These are phyloP conservation scores for Podaxis sp. DNA, from an alignment of 768 basidiomycete species.

Conservation along the genomic window DNA sequence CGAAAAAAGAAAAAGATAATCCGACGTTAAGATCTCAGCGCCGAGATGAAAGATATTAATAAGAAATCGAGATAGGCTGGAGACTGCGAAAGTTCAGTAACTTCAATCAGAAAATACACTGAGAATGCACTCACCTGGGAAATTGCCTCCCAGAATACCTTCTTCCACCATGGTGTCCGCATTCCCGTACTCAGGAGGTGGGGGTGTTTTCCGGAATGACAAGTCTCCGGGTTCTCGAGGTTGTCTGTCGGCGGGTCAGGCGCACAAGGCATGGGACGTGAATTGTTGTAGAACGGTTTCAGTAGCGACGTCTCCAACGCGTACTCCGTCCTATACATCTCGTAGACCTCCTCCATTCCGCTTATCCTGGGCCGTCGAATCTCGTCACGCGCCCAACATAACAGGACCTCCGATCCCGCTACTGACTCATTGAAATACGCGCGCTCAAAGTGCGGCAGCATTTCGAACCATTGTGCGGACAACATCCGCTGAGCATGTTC, in stretches of 20 bases:
- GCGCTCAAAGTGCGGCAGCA: not conserved
- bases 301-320: not conserved
- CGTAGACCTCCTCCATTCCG: not conserved
- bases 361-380: not conserved
- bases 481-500: not conserved
- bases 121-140: not conserved
- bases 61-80: not conserved
- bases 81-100: not conserved
- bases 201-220: not conserved
- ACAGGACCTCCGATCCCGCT: not conserved
- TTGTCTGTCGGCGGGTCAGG: constrained; percentile 6
- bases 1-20: not conserved
- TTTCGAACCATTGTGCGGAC: not conserved
- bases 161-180: not conserved
- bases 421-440: constrained; percentile 2
- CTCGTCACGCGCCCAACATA: not conserved
- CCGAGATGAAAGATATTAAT: not conserved
- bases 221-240: not conserved
- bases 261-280: constrained; percentile 14
- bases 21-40: constrained; percentile 11
- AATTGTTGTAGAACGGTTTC: constrained; percentile 9
- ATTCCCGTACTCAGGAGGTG: no score
- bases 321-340: not conserved
- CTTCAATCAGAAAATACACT: not conserved
- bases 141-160: not conserved